Percentiles rank a stretch among this genome's conserved stretches.
phyloP scores from a whole-genome alignment of 805 yeast genomes.

The Yamadazyma nakazawae region DNA sequence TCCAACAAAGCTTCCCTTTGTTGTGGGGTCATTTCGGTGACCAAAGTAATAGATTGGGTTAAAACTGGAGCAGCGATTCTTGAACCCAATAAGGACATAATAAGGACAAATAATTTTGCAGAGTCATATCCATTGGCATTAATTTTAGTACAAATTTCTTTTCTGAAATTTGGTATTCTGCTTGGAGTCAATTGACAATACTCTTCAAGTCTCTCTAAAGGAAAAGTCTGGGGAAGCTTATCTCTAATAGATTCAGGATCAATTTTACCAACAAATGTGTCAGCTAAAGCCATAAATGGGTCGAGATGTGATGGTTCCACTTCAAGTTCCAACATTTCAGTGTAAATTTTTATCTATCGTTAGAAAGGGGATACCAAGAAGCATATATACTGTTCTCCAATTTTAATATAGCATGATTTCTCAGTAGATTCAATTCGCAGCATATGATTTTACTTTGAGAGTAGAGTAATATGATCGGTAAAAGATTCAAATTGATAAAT shows the following conservation, averaged over 20 bases:
- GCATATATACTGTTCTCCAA: neutral
- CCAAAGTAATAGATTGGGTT: conserved; percentile 31
- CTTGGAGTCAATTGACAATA: conserved; percentile 30
- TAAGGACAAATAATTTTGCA: conserved; percentile 20
- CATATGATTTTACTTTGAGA: conserved; percentile 4
- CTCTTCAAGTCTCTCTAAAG: conserved; percentile 26
- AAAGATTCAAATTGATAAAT: no score
- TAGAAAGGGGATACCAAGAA: neutral
- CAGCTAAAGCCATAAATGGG: conserved; percentile 27
- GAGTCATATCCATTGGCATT: conserved; percentile 17
- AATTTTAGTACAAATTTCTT: conserved; percentile 14
- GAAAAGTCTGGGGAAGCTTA: conserved; percentile 23
- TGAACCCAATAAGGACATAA: conserved; percentile 26
- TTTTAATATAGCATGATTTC: conserved; percentile 2
- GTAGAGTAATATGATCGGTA: no score
- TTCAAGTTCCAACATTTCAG: conserved; percentile 5
- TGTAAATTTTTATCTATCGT: neutral
- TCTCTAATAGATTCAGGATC: conserved; percentile 25
- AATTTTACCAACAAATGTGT: conserved; percentile 33
- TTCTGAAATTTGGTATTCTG: conserved; percentile 24
- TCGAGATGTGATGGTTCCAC: conserved; percentile 5
- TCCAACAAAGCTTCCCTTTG: conserved; percentile 32
- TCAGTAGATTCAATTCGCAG: neutral
- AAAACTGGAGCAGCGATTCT: conserved; percentile 29
- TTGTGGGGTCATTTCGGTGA: conserved; percentile 32